Evolutionary conservation across 495 filamentous ascomycete species (phyloP).

Genomic region (Penicillium waksmanii): DNA sequence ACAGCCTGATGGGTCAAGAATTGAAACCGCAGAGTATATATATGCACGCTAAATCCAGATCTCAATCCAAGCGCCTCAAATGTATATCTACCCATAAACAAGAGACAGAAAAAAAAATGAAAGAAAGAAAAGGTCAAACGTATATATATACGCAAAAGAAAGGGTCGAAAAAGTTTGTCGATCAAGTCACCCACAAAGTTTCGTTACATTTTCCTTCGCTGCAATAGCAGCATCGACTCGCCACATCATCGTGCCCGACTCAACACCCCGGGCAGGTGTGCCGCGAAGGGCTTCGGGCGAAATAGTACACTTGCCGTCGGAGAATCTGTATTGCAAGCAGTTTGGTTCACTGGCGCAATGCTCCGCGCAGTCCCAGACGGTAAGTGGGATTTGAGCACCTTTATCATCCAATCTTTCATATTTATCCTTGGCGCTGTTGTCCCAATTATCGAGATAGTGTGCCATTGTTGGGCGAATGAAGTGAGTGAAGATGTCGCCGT

Average conservation of each 20-base stretch:
- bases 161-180: neutral
- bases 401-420: constrained; percentile 13
- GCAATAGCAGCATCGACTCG: constrained; percentile 30
- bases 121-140: constrained; percentile 9
- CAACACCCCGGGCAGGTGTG: constrained; percentile 11
- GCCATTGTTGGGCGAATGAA: constrained; percentile 28
- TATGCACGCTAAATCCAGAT: constrained; percentile 11
- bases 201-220: constrained; percentile 22
- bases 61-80: constrained; percentile 13
- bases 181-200: constrained; percentile 15
- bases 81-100: constrained; percentile 5
- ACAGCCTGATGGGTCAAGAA: neutral
- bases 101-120: constrained; percentile 1
- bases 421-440: constrained; percentile 27
- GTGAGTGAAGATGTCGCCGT: constrained; percentile 31
- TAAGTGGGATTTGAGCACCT: constrained; percentile 16
- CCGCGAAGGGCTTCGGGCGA: constrained; percentile 28
- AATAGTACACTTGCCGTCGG: constrained; percentile 33
- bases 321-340: constrained; percentile 46
- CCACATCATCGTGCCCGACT: constrained; percentile 37
- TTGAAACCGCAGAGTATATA: neutral
- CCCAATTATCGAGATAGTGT: constrained; percentile 31
- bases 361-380: constrained; percentile 38
- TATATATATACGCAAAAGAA: neutral
- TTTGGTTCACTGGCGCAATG: constrained; percentile 35